Percentiles rank a stretch among this genome's conserved stretches.
phyloP scores from a whole-genome alignment of 495 filamentous ascomycete species.

The Aspergillus bertholletiae region DNA sequence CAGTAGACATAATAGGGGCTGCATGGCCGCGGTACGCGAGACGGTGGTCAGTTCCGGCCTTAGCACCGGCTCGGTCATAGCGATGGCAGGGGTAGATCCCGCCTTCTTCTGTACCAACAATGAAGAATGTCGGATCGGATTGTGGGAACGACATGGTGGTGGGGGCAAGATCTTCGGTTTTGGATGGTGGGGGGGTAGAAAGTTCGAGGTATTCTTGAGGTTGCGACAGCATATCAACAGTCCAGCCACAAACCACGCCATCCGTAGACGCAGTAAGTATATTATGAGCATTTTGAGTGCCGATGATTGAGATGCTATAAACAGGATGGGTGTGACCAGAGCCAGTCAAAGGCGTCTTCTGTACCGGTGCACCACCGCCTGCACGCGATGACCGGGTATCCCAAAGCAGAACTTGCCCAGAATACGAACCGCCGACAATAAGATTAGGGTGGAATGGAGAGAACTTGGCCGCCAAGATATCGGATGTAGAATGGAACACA shows the following conservation, averaged over 20 bases:
- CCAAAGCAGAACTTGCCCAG: conserved; percentile 97
- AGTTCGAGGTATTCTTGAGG: conserved; percentile 91
- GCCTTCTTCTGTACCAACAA: conserved; percentile 94
- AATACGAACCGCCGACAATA: conserved; percentile 92
- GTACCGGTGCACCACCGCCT: conserved; percentile 79
- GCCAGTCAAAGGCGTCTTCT: conserved; percentile 93
- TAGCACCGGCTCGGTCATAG: conserved; percentile 94
- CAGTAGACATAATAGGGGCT: conserved; percentile 91
- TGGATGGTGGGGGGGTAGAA: conserved; percentile 77
- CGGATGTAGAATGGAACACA: conserved; percentile 92
- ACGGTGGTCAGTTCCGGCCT: conserved; percentile 85
- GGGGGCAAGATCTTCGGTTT: conserved; percentile 91
- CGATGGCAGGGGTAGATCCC: conserved; percentile 93
- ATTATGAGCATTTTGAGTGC: conserved; percentile 98
- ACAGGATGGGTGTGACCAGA: conserved; percentile 92
- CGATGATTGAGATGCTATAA: conserved; percentile 91
- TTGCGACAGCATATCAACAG: conserved; percentile 92
- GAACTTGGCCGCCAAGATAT: conserved; percentile 93
- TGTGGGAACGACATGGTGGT: conserved; percentile 96
- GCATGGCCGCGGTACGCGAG: conserved; percentile 83
- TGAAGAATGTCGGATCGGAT: conserved; percentile 94
- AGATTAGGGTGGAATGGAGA: conserved; percentile 96
- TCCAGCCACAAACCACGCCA: conserved; percentile 94
- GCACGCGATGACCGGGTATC: conserved; percentile 69
- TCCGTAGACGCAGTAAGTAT: conserved; percentile 96